Evolutionary conservation across 2,329 filamentous ascomycete genomes (phyloP).

Genomic region (Clarireedia homoeocarpa): DNA sequence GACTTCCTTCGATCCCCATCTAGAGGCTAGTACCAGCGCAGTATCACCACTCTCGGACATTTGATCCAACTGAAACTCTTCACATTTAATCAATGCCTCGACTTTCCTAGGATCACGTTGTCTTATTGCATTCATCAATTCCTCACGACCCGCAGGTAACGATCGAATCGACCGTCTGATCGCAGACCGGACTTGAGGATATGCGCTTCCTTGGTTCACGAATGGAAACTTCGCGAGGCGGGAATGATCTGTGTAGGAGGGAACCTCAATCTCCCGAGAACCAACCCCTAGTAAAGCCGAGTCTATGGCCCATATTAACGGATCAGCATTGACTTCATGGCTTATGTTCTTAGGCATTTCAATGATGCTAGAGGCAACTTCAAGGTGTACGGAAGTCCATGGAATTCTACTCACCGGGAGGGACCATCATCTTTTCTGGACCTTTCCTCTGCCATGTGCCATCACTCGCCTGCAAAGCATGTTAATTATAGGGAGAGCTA

Average conservation of each 20-base stretch:
- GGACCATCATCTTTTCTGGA: constrained; percentile 8
- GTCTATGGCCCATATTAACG: not conserved
- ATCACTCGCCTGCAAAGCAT: constrained; percentile 1
- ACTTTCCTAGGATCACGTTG: not conserved
- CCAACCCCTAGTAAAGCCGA: constrained; percentile 3
- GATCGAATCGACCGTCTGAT: constrained; percentile 6
- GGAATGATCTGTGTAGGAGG: constrained; percentile 6
- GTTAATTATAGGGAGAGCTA: not conserved
- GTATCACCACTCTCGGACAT: constrained; percentile 2
- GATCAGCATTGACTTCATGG: not conserved
- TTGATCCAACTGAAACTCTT: constrained; percentile 2
- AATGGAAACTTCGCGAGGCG: constrained; percentile 5
- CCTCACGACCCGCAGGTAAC: not conserved
- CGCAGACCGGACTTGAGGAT: constrained; percentile 6
- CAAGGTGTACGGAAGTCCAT: not conserved
- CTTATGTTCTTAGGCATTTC: no score
- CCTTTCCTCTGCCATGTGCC: constrained; percentile 9
- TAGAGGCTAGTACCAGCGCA: constrained; percentile 6
- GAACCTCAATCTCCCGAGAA: constrained; percentile 7
- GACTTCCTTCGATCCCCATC: not conserved
- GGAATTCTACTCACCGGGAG: not conserved
- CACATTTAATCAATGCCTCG: constrained; percentile 3
- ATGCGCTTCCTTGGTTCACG: constrained; percentile 5
- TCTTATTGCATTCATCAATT: constrained; percentile 6
- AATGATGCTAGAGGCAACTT: no score